These are phyloP conservation scores for Aureobasidium mangrovei DNA, from an alignment of 2,329 filamentous ascomycete genomes.

Conservation along the genomic window DNA sequence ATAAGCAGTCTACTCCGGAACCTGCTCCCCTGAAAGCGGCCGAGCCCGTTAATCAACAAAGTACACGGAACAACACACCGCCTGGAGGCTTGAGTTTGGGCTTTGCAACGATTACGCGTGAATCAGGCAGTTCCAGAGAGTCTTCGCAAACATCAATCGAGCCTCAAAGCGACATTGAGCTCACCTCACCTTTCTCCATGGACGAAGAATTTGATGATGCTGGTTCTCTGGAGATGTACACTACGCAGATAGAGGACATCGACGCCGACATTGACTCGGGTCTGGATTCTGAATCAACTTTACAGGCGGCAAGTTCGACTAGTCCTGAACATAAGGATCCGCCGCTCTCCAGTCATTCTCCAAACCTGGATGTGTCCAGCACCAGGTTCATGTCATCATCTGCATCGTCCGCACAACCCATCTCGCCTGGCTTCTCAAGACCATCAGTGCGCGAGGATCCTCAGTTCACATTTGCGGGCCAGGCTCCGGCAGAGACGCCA, in stretches of 20 bases:
- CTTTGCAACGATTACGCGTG: neutral
- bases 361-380: conserved; percentile 17
- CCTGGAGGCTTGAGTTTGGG: conserved; percentile 8
- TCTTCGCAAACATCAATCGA: neutral
- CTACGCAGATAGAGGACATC: conserved; percentile 13
- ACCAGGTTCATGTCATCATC: conserved; percentile 21
- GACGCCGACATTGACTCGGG: conserved; percentile 13
- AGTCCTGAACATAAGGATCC: neutral
- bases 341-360: neutral
- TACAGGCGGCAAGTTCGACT: conserved; percentile 5
- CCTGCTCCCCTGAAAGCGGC: neutral
- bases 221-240: neutral
- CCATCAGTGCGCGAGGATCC: conserved; percentile 26
- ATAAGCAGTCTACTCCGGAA: neutral
- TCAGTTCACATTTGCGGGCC: conserved; percentile 19
- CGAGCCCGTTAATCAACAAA: neutral
- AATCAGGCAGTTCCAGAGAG: neutral
- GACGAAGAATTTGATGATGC: conserved; percentile 11
- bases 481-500: conserved; percentile 19
- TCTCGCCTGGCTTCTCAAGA: conserved; percentile 27
- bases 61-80: neutral
- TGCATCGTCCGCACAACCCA: conserved; percentile 23
- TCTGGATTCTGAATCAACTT: conserved; percentile 8
- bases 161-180: neutral
- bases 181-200: conserved; percentile 14